Evolutionary conservation across 768 basidiomycete species (phyloP).

Genomic region (Psilocybe cyanescens): DNA sequence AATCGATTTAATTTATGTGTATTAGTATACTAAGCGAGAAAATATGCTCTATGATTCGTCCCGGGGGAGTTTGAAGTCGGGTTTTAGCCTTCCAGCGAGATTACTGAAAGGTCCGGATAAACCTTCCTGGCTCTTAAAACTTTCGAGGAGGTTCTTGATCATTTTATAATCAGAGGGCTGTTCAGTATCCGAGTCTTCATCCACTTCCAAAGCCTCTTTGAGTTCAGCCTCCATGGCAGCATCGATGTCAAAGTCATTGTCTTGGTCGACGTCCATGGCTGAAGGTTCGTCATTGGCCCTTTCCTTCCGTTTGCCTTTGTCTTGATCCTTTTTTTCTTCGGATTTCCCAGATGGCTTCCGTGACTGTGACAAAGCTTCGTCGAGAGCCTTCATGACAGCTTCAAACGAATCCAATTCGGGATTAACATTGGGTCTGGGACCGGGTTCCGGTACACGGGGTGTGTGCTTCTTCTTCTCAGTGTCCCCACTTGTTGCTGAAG

Average conservation of each 20-base stretch:
- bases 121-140: slow-evolving; percentile 91
- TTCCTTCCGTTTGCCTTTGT: slow-evolving; percentile 50
- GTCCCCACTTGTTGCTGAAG: no score
- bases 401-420: slow-evolving; percentile 91
- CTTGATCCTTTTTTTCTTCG: slow-evolving; percentile 23
- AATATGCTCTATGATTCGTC: slow-evolving; percentile 50
- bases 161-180: slow-evolving; percentile 80
- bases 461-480: slow-evolving; percentile 14
- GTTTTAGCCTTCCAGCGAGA: slow-evolving; percentile 82
- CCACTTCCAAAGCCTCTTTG: slow-evolving; percentile 57
- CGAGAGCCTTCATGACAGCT: slow-evolving; percentile 95
- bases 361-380: slow-evolving; percentile 65
- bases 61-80: slow-evolving; percentile 74
- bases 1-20: no score
- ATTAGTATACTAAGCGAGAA: not conserved
- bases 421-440: slow-evolving; percentile 52
- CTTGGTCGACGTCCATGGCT: slow-evolving; percentile 35
- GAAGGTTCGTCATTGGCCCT: not conserved
- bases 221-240: slow-evolving; percentile 91
- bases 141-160: slow-evolving; percentile 97
- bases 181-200: slow-evolving; percentile 52
- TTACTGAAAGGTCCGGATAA: slow-evolving; percentile 91
- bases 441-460: slow-evolving; percentile 27
- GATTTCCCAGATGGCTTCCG: slow-evolving; percentile 7
- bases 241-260: slow-evolving; percentile 69